These are phyloP conservation scores for Pulveroboletus ravenelii DNA, from an alignment of 768 basidiomycete genomes.

Conservation along the genomic window DNA sequence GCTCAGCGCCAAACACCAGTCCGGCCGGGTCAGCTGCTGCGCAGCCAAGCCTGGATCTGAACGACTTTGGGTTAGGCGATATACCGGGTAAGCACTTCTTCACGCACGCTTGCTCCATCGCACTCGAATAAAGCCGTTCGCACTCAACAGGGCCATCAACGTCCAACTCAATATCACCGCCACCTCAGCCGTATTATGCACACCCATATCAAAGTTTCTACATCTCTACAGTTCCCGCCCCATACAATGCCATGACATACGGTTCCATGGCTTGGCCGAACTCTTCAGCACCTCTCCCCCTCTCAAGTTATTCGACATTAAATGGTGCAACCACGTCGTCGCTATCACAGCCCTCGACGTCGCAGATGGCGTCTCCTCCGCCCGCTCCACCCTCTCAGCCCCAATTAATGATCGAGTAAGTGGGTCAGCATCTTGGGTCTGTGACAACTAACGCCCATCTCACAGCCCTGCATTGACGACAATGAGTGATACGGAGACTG, in stretches of 20 bases:
- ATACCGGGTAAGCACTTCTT: slow-evolving; percentile 38
- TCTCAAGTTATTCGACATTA: slow-evolving; percentile 72
- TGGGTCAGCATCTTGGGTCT: slow-evolving; percentile 1
- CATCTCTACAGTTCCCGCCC: slow-evolving; percentile 36
- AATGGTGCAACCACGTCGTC: slow-evolving; percentile 66
- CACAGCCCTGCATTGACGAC: slow-evolving; percentile 57
- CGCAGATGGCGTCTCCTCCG: slow-evolving; percentile 28
- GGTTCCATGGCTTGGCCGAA: slow-evolving; percentile 46
- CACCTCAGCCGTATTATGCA: slow-evolving; percentile 39
- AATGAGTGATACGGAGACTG: slow-evolving; percentile 46
- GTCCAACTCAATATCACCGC: slow-evolving; percentile 36
- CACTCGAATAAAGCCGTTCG: slow-evolving; percentile 4
- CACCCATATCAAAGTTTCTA: slow-evolving; percentile 41
- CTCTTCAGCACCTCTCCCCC: slow-evolving; percentile 43
- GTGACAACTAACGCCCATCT: slow-evolving; percentile 12
- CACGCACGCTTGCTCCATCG: slow-evolving; percentile 21
- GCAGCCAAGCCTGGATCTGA: slow-evolving; percentile 37
- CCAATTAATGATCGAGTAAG: slow-evolving; percentile 69
- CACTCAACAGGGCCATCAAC: slow-evolving; percentile 34
- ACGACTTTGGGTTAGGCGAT: slow-evolving; percentile 41
- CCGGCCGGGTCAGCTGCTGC: slow-evolving; percentile 28
- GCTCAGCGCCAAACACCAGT: slow-evolving; percentile 20
- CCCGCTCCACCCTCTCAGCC: slow-evolving; percentile 22
- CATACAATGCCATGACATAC: slow-evolving; percentile 53
- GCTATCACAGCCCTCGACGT: slow-evolving; percentile 26